phyloP scores from a whole-genome alignment of 306 rosid species.

The Begonia peltatifolia region DNA sequence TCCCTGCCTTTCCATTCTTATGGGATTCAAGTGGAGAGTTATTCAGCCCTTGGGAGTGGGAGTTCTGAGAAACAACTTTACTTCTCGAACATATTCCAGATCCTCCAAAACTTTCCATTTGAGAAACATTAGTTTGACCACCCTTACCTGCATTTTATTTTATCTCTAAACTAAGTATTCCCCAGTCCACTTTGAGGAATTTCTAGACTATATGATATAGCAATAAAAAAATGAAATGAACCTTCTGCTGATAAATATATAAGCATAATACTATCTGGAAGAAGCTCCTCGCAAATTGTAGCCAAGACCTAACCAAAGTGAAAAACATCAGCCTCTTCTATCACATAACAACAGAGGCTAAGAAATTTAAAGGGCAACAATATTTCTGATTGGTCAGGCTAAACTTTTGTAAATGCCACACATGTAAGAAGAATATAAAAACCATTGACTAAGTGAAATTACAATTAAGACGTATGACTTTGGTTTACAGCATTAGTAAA shows the following conservation, averaged over 20 bases:
- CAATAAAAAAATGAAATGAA: constrained; percentile 17
- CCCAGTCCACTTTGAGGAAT: constrained; percentile 13
- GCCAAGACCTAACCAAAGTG: constrained; percentile 64
- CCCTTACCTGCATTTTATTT: constrained; percentile 50
- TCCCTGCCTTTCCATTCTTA: constrained; percentile 48
- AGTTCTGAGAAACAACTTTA: constrained; percentile 31
- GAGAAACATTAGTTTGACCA: constrained; percentile 35
- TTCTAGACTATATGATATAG: not conserved
- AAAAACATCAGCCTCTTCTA: not conserved
- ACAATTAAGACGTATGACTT: too few relatives aligned
- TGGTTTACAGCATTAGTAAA: too few relatives aligned
- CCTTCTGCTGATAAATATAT: constrained; percentile 91
- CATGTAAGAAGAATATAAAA: too few relatives aligned
- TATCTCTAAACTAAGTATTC: constrained; percentile 9
- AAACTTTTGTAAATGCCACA: too few relatives aligned
- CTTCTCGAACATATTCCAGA: constrained; percentile 42
- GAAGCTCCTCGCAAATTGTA: constrained; percentile 91
- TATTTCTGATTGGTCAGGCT: too few relatives aligned
- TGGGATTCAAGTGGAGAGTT: constrained; percentile 31
- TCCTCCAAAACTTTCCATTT: constrained; percentile 40
- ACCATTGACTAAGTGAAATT: too few relatives aligned
- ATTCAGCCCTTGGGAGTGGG: too few relatives aligned
- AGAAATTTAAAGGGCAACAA: too few relatives aligned
- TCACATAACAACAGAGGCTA: too few relatives aligned
- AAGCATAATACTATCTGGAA: constrained; percentile 69